Base-by-base conservation (phyloP, 768 basidiomycete genomes). In the Russula earlei region DNA sequence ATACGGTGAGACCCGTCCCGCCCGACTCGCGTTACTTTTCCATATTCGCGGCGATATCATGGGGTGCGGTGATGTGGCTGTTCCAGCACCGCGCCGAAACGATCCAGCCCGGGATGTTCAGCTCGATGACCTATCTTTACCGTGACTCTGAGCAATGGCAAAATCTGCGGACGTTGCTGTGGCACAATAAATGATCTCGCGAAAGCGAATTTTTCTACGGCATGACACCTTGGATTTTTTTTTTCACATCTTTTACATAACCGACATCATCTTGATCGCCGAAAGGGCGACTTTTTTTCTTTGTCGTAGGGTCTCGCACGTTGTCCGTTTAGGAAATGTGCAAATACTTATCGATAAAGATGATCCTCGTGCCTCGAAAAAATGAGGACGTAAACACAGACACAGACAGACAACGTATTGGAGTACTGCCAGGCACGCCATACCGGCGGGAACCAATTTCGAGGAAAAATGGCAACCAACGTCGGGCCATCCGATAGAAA, bases 1-100 rank as follows among this genome's bases (percentile, higher is more conserved):
- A 80, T 4, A 59, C 70, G 36, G 75, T 77, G 42, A 81, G 78
- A 65, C 88, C 93, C 3, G 69, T 91, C 34, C 92, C 94, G 7
- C 93, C 94, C 3, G 81, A 95, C 66, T 74, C 90, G 17, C 74
- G 80, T 14, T 85, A 89, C 67, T 99, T 98, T 71, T 82, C 87
- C 1, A 66, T 88, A 43, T 92, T 94, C 59, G 88, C 93, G 3
- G 90, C 93, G 0, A 62, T 97, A 14, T 79, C 85, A 31, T 98
- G 96, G 96, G 96, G 91, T 42, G 79, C 86, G 8, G 94, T 97
- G 44, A 97, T 99, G 95, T 99, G 87, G 80, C 72, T 96, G 58
- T 98, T 94, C 78, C 77, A 84, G 65, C 77, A 96, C 69, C 77
- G 81, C 20, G 83, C 88, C 47, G 86, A 97, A 71, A 84, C 84